phyloP scores from a whole-genome alignment of 257 asterid genomes.

The Mentha longifolia region DNA sequence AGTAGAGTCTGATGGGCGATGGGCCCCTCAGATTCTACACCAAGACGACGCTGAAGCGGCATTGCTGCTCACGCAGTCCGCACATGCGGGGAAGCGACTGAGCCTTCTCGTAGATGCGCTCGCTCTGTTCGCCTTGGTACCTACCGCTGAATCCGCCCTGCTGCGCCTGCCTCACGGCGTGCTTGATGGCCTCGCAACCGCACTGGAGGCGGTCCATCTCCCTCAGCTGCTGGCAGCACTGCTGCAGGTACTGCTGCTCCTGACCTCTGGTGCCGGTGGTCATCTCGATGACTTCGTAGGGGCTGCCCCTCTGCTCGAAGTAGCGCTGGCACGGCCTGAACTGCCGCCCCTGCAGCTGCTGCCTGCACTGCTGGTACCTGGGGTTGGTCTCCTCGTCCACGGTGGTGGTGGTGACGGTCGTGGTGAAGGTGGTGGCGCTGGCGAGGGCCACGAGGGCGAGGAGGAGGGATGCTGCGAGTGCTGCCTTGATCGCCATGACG shows the following conservation, averaged over 20 bases:
- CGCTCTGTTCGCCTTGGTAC: neutral
- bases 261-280: neutral
- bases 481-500: constrained; percentile 41
- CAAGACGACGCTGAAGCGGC: constrained; percentile 37
- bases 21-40: constrained; percentile 6
- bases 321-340: constrained; percentile 43
- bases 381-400: constrained; percentile 33
- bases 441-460: constrained; percentile 46
- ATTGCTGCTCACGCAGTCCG: constrained; percentile 33
- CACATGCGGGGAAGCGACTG: constrained; percentile 42
- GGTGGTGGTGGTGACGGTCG: constrained; percentile 47
- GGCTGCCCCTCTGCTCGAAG: constrained; percentile 27
- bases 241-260: neutral
- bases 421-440: constrained; percentile 43
- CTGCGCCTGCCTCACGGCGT: constrained; percentile 35
- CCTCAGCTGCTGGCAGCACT: constrained; percentile 45
- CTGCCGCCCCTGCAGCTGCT: constrained; percentile 41
- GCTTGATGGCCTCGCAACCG: constrained; percentile 48
- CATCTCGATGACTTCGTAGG: constrained; percentile 13
- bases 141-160: neutral
- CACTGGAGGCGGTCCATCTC: constrained; percentile 34
- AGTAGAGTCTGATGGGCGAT: neutral
- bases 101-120: constrained; percentile 40
- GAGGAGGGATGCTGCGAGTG: constrained; percentile 45
- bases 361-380: constrained; percentile 36